These are phyloP conservation scores for Rhynchospora breviuscula DNA, from an alignment of 176 grass and related monocot genomes.

Conservation along the genomic window DNA sequence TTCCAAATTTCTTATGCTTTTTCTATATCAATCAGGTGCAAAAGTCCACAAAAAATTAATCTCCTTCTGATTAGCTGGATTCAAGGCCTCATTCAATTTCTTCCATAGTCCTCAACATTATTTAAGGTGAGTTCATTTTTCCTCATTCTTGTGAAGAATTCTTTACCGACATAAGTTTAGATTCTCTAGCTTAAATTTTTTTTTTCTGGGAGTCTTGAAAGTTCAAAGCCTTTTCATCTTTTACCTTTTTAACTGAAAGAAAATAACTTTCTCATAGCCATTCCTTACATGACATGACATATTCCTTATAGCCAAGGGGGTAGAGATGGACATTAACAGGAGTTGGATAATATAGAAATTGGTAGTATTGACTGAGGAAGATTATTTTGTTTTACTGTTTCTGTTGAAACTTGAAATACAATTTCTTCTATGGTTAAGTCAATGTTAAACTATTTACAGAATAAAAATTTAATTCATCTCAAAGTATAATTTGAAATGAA, in stretches of 20 bases:
- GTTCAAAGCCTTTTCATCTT: background rate
- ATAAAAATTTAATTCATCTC: background rate
- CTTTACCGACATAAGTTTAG: background rate
- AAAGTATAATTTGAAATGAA: background rate
- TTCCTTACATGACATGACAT: background rate
- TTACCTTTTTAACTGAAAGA: background rate
- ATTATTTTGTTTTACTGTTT: background rate
- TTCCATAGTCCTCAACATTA: background rate
- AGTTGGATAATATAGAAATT: background rate
- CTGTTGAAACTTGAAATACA: background rate
- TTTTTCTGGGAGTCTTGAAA: background rate
- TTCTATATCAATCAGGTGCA: background rate
- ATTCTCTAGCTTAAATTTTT: background rate
- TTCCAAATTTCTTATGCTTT: background rate
- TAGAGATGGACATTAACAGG: background rate
- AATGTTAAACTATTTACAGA: background rate
- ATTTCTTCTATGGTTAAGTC: background rate
- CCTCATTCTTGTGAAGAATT: background rate
- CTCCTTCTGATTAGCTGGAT: background rate
- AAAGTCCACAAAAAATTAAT: background rate
- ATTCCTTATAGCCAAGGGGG: background rate
- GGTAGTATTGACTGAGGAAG: background rate
- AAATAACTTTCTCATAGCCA: background rate
- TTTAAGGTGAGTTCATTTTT: conserved; percentile 12
- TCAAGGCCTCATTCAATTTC: background rate